phyloP scores from a whole-genome alignment of 352 stramenopile genomes.

The Globisporangium okanoganense region DNA sequence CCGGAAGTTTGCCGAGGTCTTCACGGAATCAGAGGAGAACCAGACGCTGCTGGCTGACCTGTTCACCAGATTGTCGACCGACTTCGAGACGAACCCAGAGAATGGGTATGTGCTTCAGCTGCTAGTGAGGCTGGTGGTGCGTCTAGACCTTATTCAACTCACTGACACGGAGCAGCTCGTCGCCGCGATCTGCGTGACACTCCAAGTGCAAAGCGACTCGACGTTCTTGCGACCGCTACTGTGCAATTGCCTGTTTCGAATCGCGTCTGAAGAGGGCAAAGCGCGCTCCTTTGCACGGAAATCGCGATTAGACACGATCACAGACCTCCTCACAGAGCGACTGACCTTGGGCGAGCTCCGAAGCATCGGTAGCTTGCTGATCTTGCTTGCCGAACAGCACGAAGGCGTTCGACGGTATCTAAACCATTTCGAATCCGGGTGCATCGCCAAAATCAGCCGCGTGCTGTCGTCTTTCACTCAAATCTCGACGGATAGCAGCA shows the following conservation, averaged over 20 bases:
- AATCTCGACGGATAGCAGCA: not conserved
- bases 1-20: conserved; percentile 5
- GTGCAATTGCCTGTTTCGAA: conserved; percentile 10
- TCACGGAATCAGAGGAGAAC: conserved; percentile 9
- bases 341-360: conserved; percentile 12
- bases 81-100: conserved; percentile 8
- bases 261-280: conserved; percentile 1
- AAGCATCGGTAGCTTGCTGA: conserved; percentile 6
- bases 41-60: conserved; percentile 8
- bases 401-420: conserved; percentile 14
- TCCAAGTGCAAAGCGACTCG: conserved; percentile 21
- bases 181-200: conserved; percentile 22
- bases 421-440: conserved; percentile 4
- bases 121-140: conserved; percentile 26
- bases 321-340: conserved; percentile 4
- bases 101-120: conserved; percentile 25
- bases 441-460: conserved; percentile 10
- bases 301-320: conserved; percentile 10
- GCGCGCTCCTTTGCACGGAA: conserved; percentile 4
- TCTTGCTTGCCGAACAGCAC: conserved; percentile 3
- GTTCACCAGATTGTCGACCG: conserved; percentile 2
- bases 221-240: conserved; percentile 31
- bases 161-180: conserved; percentile 26
- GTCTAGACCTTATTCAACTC: conserved; percentile 23
- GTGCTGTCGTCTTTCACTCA: conserved; percentile 15